phyloP scores from a whole-genome alignment of 2,329 filamentous ascomycete species.

The Scedosporium aurantiacum region DNA sequence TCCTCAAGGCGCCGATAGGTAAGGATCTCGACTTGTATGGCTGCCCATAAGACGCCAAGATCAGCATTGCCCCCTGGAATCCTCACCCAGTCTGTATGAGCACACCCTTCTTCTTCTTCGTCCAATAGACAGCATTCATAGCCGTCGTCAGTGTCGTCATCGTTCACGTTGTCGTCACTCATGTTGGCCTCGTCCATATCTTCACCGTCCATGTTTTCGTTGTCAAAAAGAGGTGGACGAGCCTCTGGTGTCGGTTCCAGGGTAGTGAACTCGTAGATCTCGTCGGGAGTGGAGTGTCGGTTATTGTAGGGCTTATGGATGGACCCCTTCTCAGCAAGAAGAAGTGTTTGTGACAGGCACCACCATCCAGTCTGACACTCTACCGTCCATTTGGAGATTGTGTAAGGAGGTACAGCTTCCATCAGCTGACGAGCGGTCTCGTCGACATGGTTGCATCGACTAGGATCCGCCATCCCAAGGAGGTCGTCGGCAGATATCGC shows the following conservation, averaged over 20 bases:
- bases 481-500: not conserved
- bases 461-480: not conserved
- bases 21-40: conserved; percentile 24
- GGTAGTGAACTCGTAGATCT: too few species aligned
- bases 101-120: not conserved
- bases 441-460: not conserved
- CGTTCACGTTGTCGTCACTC: not conserved
- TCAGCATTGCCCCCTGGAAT: conserved; percentile 18
- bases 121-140: too few species aligned
- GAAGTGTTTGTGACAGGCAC: not conserved
- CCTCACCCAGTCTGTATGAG: conserved; percentile 9
- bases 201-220: too few species aligned
- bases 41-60: conserved; percentile 21
- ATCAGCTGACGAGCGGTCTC: not conserved
- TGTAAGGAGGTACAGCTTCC: not conserved
- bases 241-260: too few species aligned
- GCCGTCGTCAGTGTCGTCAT: not conserved
- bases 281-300: too few species aligned
- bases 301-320: too few species aligned
- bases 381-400: not conserved
- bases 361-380: not conserved
- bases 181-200: too few species aligned
- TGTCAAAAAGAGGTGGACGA: too few species aligned
- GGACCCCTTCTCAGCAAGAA: not conserved
- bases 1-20: conserved; percentile 22